Percentiles rank a stretch among this genome's conserved stretches.
phyloP scores from a whole-genome alignment of 2,329 filamentous ascomycete species.

The Colletotrichum shisoi region DNA sequence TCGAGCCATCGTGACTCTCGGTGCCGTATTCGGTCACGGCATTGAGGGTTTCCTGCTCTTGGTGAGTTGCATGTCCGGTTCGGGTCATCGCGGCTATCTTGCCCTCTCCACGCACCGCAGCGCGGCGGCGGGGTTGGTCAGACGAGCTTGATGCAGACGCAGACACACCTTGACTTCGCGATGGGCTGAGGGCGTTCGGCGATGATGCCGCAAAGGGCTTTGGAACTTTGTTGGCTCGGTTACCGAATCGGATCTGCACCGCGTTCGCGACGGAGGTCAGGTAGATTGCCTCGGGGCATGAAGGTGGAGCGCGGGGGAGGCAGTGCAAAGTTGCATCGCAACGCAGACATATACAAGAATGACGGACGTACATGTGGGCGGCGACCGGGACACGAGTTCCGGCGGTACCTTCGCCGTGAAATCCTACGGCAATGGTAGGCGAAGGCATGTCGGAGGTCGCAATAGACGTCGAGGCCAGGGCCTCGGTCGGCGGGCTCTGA shows the following conservation, averaged over 20 bases:
- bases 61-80: conserved; percentile 20
- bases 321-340: conserved; percentile 38
- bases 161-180: conserved; percentile 63
- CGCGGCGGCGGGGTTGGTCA: conserved; percentile 37
- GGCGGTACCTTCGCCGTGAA: conserved; percentile 31
- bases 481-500: conserved; percentile 31
- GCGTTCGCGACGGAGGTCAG: conserved; percentile 31
- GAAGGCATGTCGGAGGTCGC: conserved; percentile 30
- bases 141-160: conserved; percentile 19
- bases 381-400: conserved; percentile 47
- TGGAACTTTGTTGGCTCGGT: conserved; percentile 50
- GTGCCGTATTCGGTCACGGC: conserved; percentile 86
- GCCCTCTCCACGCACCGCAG: conserved; percentile 31
- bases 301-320: conserved; percentile 38
- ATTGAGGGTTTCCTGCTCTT: conserved; percentile 82
- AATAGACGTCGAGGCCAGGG: conserved; percentile 33
- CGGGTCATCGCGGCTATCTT: conserved; percentile 25
- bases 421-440: conserved; percentile 36
- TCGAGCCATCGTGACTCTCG: conserved; percentile 80
- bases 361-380: conserved; percentile 54
- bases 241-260: conserved; percentile 37
- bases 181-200: conserved; percentile 64
- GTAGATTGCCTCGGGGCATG: conserved; percentile 30
- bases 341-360: conserved; percentile 13
- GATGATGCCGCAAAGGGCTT: conserved; percentile 66